phyloP scores from a whole-genome alignment of 257 asterid genomes.

The Solanum clarkiae region DNA sequence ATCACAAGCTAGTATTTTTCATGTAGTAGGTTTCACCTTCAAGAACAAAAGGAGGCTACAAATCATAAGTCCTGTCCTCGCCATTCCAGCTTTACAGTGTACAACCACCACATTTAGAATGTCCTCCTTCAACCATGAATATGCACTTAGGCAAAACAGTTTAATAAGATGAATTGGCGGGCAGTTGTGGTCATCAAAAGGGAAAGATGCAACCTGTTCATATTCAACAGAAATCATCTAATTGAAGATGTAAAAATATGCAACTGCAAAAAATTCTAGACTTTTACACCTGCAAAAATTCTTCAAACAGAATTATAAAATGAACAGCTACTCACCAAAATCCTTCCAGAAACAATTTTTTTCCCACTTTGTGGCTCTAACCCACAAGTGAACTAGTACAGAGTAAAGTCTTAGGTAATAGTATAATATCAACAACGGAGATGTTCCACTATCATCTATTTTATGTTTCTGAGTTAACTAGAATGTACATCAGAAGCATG shows the following conservation, averaged over 20 bases:
- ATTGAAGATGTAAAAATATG: neutral
- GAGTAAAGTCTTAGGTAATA: neutral
- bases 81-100: constrained; percentile 99
- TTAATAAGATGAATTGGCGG: constrained; percentile 89
- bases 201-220: constrained; percentile 90
- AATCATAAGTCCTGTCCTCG: constrained; percentile 96
- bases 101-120: constrained; percentile 92
- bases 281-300: neutral
- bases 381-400: neutral
- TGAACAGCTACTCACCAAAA: neutral
- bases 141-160: constrained; percentile 91
- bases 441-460: neutral
- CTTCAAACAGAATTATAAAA: neutral
- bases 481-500: neutral
- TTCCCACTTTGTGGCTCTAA: neutral
- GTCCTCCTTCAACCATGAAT: constrained; percentile 93
- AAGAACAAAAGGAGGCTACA: constrained; percentile 92
- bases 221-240: neutral
- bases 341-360: neutral
- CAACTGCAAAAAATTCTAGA: neutral
- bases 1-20: constrained; percentile 1
- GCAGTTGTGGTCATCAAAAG: constrained; percentile 95
- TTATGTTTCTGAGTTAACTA: neutral
- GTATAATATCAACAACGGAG: neutral
- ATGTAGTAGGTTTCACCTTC: constrained; percentile 43